Base-by-base conservation (phyloP, 306 rosid genomes). In the Benincasa hispida region DNA sequence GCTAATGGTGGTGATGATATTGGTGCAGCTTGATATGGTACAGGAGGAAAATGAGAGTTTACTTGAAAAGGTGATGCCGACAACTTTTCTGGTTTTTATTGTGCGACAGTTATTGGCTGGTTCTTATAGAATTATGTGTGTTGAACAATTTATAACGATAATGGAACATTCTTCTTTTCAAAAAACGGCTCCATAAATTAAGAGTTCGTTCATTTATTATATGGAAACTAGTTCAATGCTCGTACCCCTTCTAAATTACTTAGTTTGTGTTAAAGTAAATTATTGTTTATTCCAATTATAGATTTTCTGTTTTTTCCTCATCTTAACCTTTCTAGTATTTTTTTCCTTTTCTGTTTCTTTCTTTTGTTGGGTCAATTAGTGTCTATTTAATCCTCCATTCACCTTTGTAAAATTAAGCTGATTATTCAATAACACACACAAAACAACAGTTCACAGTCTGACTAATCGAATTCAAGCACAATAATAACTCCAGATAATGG, bases 1-100 rank as follows among this genome's bases (percentile, higher is more conserved):
- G 78, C 79, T 88, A 55, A 81, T 75, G 24, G 50, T 72, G 34
- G 42, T 47, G 8, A 72, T 72, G 41, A 27, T 72, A 10, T 72
- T 48, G 58, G 14, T 90, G 99, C 96, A 94, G 99, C 91, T 94
- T 80, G 99, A 94, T 78, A 94, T 94, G 90, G 89, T 94, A 57
- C 99, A 94, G 79, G 99, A 92, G 80, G 99, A 94, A 86, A 94
- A 92, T 61, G 97, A 90, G 63, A 81, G 70, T 80, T 86, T 92
- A 85, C 86, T 81, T 11, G 93, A 90, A 77, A 94, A 94, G 99
- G 99, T 94, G 91, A 90, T 72, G 81, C 76, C 86, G 67, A 65
- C 76, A 72, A 57, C 69, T 84, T 74, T 66, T 83, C 75, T 77
- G 74, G 62, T 51, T 80, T 74, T 30, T 76, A 75, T 79, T 42